Evolutionary conservation across 1,139 yeast genomes (phyloP).

Genomic region (Scheffersomyces cryptocercus): DNA sequence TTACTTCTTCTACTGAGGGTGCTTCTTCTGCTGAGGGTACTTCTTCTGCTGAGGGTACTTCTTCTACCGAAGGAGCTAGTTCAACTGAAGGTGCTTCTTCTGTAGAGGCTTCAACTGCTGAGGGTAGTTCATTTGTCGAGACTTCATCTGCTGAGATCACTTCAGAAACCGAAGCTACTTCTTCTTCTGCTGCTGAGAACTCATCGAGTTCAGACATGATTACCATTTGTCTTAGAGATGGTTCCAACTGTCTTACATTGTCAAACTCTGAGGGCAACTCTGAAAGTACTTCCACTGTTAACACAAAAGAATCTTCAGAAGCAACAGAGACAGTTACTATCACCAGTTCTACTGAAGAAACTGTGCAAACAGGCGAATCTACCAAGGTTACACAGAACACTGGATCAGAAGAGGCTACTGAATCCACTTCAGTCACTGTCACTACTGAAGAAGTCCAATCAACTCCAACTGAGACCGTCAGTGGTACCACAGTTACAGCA

Average conservation of each 20-base stretch:
- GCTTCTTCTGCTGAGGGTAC: slow-evolving; percentile 8
- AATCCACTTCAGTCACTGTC: neutral
- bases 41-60: slow-evolving; percentile 1
- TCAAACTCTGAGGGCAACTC: slow-evolving; percentile 14
- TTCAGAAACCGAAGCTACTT: too few species aligned
- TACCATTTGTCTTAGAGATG: neutral
- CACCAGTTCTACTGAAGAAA: slow-evolving; percentile 15
- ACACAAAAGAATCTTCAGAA: slow-evolving; percentile 11
- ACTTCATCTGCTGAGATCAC: slow-evolving; percentile 12
- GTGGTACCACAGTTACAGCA: too few species aligned
- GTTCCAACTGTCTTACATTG: slow-evolving; percentile 8
- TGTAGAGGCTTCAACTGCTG: slow-evolving; percentile 2
- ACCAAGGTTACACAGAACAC: neutral
- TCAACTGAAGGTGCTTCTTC: slow-evolving; percentile 9
- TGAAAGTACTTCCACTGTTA: slow-evolving; percentile 5
- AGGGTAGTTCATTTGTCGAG: slow-evolving; percentile 9
- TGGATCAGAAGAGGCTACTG: neutral
- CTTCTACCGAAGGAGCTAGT: slow-evolving; percentile 14
- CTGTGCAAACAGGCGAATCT: slow-evolving; percentile 10
- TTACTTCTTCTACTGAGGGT: slow-evolving; percentile 13
- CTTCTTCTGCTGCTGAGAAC: neutral
- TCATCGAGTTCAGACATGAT: neutral
- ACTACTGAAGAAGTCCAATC: neutral
- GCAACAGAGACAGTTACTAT: slow-evolving; percentile 20
- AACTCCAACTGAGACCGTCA: too few species aligned